Evolutionary conservation across 1,284 basidiomycete genomes (phyloP), one percentile per base, ranked within the genome.

Genomic region (Boletus hoseneyae): DNA sequence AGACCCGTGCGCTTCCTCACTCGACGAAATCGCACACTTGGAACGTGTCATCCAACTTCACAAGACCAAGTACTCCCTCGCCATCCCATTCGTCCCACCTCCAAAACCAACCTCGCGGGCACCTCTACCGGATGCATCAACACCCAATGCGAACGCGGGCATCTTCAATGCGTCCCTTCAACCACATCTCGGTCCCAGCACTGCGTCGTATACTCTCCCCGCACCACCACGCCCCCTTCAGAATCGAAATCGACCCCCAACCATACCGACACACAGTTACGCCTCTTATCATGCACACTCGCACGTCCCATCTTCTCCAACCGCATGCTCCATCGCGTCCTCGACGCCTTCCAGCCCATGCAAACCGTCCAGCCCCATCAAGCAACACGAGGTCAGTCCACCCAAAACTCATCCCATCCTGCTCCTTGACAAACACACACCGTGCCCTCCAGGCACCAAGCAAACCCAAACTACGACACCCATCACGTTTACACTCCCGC

Each of bases 1-100:
- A 81, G 78, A 72, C 35, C 59, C 56, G 12, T 85, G 81, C 57
- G 50, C 55, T 16, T 78, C 79, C 12, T 61, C 67, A 0, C 80
- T 82, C 47, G 83, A 84, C 3, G 83, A 90, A 62, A 73, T 81
- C 6, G 54, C 58, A 3, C 86, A 90, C 57, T 79, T 81, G 73
- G 68, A 72, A 43, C 58, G 55, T 15, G 85, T 86, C 11, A 66
- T 72, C 4, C 57, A 72, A 2, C 67, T 88, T 9, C 86, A 86
- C 60, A 66, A 71, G 53, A 71, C 70, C 1, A 69, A 66, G 41
- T 88, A 87, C 61, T 74, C 69, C 5, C 59, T 69, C 0, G 48
- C 66, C 18, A 68, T 63, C 36, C 74, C 75, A 4, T 88, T 83
- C 54, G 58, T 71, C 16, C 77, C 76, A 19, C 50, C 66, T 19